Conservation (phyloP, 2,329 filamentous ascomycete genomes). For the Alternaria rosae region DNA sequence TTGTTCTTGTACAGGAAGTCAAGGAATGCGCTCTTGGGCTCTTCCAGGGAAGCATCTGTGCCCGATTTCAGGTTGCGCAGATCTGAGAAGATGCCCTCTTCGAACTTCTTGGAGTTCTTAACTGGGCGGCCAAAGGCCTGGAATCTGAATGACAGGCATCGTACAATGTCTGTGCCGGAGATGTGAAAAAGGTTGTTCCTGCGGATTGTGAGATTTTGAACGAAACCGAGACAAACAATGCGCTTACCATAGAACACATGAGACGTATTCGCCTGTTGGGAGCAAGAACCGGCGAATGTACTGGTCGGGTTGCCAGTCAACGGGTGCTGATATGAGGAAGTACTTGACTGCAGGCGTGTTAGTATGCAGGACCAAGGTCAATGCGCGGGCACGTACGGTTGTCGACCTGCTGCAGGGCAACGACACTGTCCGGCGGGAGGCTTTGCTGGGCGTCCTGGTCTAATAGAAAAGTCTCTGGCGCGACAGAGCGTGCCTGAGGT, state of each 20-base stretch:
- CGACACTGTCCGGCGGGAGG: slow-evolving; percentile 93
- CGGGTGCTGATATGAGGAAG: slow-evolving; percentile 97
- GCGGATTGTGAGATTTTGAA: slow-evolving; percentile 36
- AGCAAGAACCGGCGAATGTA: slow-evolving; percentile 95
- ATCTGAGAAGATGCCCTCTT: slow-evolving; percentile 99
- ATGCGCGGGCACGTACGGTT: slow-evolving; percentile 72
- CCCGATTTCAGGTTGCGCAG: slow-evolving; percentile 97
- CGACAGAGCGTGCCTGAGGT: slow-evolving; percentile 71
- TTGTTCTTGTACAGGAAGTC: slow-evolving; percentile 99
- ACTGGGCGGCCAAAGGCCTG: slow-evolving; percentile 98
- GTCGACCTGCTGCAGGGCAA: slow-evolving; percentile 97
- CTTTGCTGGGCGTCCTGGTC: slow-evolving; percentile 97
- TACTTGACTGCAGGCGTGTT: slow-evolving; percentile 80
- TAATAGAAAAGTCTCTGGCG: slow-evolving; percentile 98
- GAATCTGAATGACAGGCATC: slow-evolving; percentile 97
- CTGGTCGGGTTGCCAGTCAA: slow-evolving; percentile 96
- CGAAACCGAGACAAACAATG: background rate
- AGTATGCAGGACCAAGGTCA: slow-evolving; percentile 29
- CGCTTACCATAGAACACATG: slow-evolving; percentile 86
- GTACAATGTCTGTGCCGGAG: slow-evolving; percentile 97
- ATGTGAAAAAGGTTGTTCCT: slow-evolving; percentile 99
- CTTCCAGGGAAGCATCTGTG: slow-evolving; percentile 96
- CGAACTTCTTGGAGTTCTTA: slow-evolving; percentile 99
- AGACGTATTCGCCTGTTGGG: slow-evolving; percentile 98
- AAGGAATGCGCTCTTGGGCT: slow-evolving; percentile 97